Evolutionary conservation across 2,329 filamentous ascomycete species (phyloP), one percentile per base, ranked within the genome.

Genomic region (Hysterium pulicare): DNA sequence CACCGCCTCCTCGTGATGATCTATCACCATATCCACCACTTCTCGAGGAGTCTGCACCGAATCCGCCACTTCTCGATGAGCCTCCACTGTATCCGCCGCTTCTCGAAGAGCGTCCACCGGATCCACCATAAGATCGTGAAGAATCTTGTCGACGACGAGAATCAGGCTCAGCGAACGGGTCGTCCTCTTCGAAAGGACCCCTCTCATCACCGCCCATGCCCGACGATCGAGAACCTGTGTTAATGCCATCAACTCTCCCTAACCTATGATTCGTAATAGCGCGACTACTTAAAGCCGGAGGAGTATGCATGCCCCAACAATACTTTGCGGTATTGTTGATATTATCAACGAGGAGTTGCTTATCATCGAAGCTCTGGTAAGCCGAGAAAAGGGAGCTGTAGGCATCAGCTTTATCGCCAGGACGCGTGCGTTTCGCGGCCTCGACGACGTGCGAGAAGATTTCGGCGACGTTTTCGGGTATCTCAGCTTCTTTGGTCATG

Each of bases 311-410:
- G 5, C 71, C 70, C 67, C 72, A 77, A 5, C 74, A 73, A 46
- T 71, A 67, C 32, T 67, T 61, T 6, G 71, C 67, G 15, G 72
- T 57, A 37, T 67, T 55, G 48, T 76, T 75, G 21, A 76, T 62
- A 8, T 63, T 60, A 11, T 68, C 58, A n/a, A 77, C 47, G 8
- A 76, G 58, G 7, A 45, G 49, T 6, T 63, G 57, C 51, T 71
- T 72, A 44, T 68, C 55, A 64, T 58, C 26, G 39, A 67, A 59
- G 58, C 72, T 69, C 26, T 68, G 61, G 51, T 68, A 75, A 33
- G 69, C 70, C 40, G 82, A 81, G 33, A 87, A 74, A 34, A 79
- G 62, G 7, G 79, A 76, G 15, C 69, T 62, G 66, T 87, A 89
- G 0, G 75, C 71, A 2, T 68, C 65, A 10, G 54, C 55, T 43